Evolutionary conservation across 192 early-diverging fungal species (phyloP).

Genomic region (Coemansia sp.): DNA sequence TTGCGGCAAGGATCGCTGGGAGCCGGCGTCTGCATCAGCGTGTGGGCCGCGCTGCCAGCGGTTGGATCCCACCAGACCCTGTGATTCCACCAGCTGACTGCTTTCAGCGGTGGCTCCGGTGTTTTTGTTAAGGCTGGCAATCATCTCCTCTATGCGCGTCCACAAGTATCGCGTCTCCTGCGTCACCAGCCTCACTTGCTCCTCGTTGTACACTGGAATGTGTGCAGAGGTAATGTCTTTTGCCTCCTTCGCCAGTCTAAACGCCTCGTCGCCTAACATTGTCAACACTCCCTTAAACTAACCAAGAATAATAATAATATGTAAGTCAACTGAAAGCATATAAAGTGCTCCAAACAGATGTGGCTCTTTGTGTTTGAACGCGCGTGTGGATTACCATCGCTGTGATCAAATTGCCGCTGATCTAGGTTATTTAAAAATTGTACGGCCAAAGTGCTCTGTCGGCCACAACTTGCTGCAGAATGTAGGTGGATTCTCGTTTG

Average conservation of each 20-base stretch:
- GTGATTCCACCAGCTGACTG: constrained; percentile 4
- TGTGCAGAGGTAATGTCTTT: constrained; percentile 69
- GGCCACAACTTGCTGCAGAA: background rate
- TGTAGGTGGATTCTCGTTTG: background rate
- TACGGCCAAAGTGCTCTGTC: no score
- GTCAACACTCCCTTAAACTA: background rate
- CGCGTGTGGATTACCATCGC: background rate
- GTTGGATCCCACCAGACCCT: background rate
- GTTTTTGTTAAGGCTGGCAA: constrained; percentile 19
- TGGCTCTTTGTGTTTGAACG: background rate
- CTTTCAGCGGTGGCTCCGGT: background rate
- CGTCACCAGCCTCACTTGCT: constrained; percentile 73
- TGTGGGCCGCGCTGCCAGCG: no score
- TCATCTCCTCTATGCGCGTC: constrained; percentile 55
- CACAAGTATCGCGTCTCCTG: constrained; percentile 73
- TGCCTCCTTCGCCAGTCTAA: constrained; percentile 75
- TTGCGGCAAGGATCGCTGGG: constrained; percentile 1
- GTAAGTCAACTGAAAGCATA: constrained; percentile 5
- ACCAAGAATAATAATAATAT: background rate
- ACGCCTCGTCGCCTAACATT: constrained; percentile 77
- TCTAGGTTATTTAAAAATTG: background rate
- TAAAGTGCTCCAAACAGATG: background rate
- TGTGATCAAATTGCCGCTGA: background rate
- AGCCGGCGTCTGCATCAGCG: background rate
- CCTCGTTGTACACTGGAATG: constrained; percentile 77